A percentile compares a stretch with the other conserved stretches of the same genome.
phyloP scores from a whole-genome alignment of 78 protist genomes.

The Polysphondylium violaceum region DNA sequence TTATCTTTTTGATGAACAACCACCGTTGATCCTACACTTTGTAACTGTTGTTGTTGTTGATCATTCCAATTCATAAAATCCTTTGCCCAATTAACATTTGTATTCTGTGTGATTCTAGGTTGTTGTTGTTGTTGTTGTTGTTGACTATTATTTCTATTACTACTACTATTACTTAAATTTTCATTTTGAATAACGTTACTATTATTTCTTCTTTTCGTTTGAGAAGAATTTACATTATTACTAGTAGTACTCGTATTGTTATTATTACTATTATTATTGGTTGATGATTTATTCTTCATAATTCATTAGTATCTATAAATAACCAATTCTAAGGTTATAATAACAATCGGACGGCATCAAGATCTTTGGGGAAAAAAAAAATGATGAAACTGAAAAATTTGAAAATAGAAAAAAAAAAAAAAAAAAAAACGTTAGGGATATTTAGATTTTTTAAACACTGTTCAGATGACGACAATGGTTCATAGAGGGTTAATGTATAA shows the following conservation, averaged over 20 bases:
- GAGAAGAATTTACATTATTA: background rate
- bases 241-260: background rate
- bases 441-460: no score
- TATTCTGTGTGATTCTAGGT: constrained; percentile 10
- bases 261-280: constrained; percentile 3
- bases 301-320: no score
- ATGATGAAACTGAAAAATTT: no score
- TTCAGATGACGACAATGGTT: no score
- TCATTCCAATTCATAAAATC: constrained; percentile 70
- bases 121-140: no score
- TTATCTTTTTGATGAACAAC: background rate
- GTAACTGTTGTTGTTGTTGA: background rate
- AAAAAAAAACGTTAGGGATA: no score
- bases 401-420: no score
- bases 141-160: background rate
- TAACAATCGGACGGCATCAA: no score
- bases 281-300: no score
- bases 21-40: background rate
- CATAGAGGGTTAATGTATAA: no score
- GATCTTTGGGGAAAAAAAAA: no score
- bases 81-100: constrained; percentile 35
- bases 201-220: background rate
- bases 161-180: background rate
- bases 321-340: no score
- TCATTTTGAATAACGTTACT: background rate